phyloP scores from a whole-genome alignment of 768 basidiomycete genomes.

The Leccinum fibrillosum region DNA sequence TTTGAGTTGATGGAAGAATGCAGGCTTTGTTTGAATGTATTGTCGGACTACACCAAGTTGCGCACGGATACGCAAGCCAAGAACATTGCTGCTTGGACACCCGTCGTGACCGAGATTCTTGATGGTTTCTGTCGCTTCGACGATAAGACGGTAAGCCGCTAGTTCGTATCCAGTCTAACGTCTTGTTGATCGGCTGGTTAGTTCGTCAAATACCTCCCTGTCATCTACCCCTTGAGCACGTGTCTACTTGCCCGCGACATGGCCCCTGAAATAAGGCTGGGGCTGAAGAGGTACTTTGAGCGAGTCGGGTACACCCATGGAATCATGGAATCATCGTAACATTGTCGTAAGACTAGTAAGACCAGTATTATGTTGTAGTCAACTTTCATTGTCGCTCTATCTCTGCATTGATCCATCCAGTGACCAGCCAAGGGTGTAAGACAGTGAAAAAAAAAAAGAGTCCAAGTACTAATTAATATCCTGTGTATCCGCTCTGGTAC shows the following conservation, averaged over 20 bases:
- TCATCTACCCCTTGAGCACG: conserved; percentile 86
- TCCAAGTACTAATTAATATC: conserved; percentile 40
- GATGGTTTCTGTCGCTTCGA: conserved; percentile 89
- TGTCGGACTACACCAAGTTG: conserved; percentile 88
- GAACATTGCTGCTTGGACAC: conserved; percentile 96
- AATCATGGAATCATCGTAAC: conserved; percentile 60
- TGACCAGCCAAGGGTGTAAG: conserved; percentile 29
- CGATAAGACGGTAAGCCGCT: conserved; percentile 74
- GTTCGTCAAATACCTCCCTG: conserved; percentile 86
- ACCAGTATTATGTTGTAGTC: conserved; percentile 14
- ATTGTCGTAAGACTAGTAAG: conserved; percentile 34
- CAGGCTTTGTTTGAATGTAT: conserved; percentile 83
- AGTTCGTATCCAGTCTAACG: neutral
- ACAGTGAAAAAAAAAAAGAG: conserved; percentile 7
- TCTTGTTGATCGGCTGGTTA: conserved; percentile 31
- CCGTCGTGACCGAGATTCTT: conserved; percentile 94
- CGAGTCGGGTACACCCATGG: conserved; percentile 74
- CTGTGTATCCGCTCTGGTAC: conserved; percentile 33
- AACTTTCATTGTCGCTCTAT: conserved; percentile 17
- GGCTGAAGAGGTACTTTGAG: conserved; percentile 74
- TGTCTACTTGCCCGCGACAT: conserved; percentile 83
- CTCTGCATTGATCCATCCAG: conserved; percentile 12
- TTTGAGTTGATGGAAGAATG: conserved; percentile 4
- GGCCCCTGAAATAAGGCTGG: conserved; percentile 76
- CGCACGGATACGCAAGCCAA: conserved; percentile 89